Base-by-base conservation (phyloP, 371 early-diverging fungal species). In the Apophysomyces elegans region DNA sequence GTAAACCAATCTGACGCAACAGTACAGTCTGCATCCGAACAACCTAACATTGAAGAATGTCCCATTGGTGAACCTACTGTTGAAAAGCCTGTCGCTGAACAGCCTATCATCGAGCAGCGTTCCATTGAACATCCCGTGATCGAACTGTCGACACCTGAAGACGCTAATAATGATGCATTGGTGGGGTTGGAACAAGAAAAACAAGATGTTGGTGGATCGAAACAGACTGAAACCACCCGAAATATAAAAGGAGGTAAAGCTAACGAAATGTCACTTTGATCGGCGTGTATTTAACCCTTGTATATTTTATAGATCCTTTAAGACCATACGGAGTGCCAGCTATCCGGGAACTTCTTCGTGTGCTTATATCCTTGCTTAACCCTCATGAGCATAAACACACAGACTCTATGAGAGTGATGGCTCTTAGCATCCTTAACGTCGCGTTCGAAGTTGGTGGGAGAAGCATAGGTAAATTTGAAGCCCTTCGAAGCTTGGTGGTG, bases 321-420 rank as follows among this genome's bases (percentile, higher is more conserved):
- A 76, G 79, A 26, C 79, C 87, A 5, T 91, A 90, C 66, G 96
- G 96, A 4, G 74, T 95, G 45, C 95, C 96, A 1, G 90, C 97
- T 1, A 91, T 94, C 37, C 85, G 90, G 9, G 98, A 98, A 71
- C 82, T 96, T 7, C 77, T 96, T 7, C 90, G 97, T 5, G 97
- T 96, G 0, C 80, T 98, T 8, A 91, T 94, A 26, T 92, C 95
- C 4, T 79, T 98, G 14, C 80, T 95, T 38, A 95, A 98, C 70
- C 97, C 97, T 8, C 88, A 90, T 38, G 94, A 96, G 68, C 85
- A 91, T 64, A 91, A 91, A 57, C 95, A 97, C 72, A 96, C 96
- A 0, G 97, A 98, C 70, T 90, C 96, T 0, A 93, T 97, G 90
- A 88, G 97, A 9, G 71, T 93, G 50, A 87, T 97, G 81, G 94